Percentiles rank a stretch among this genome's conserved stretches.
These are phyloP conservation scores for Candida piceae DNA, from an alignment of 805 yeast genomes.

Conservation along the genomic window DNA sequence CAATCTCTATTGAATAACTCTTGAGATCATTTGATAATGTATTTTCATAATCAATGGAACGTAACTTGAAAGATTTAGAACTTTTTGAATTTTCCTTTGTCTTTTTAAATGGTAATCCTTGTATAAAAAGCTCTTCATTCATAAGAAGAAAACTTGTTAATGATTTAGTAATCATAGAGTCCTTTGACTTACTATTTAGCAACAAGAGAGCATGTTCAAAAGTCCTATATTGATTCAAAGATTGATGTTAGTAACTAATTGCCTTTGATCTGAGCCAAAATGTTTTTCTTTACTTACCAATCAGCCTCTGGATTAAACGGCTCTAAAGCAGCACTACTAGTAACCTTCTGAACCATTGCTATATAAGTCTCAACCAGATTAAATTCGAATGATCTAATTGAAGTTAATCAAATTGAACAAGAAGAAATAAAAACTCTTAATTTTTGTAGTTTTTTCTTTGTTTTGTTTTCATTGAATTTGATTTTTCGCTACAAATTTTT, in stretches of 20 bases:
- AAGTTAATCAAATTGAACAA: too few species aligned
- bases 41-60: conserved; percentile 9
- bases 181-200: conserved; percentile 8
- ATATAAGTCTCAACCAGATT: background rate
- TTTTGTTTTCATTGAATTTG: too few species aligned
- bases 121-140: conserved; percentile 9
- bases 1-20: conserved; percentile 36
- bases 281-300: conserved; percentile 6
- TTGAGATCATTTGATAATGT: conserved; percentile 27
- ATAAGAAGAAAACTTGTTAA: conserved; percentile 9
- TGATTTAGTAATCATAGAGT: conserved; percentile 4
- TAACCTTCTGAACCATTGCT: conserved; percentile 1
- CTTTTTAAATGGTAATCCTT: conserved; percentile 11
- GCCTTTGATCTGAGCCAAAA: background rate
- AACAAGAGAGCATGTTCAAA: conserved; percentile 19
- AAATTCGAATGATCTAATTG: background rate
- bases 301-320: conserved; percentile 3
- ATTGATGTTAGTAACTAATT: too few species aligned
- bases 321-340: background rate
- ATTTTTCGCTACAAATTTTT: too few species aligned
- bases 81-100: background rate
- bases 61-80: conserved; percentile 8
- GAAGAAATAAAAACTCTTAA: too few species aligned
- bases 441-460: too few species aligned
- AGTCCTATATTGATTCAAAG: conserved; percentile 11